Conservation (phyloP, 176 grass and related monocot genomes). For the Carex kokanica region DNA sequence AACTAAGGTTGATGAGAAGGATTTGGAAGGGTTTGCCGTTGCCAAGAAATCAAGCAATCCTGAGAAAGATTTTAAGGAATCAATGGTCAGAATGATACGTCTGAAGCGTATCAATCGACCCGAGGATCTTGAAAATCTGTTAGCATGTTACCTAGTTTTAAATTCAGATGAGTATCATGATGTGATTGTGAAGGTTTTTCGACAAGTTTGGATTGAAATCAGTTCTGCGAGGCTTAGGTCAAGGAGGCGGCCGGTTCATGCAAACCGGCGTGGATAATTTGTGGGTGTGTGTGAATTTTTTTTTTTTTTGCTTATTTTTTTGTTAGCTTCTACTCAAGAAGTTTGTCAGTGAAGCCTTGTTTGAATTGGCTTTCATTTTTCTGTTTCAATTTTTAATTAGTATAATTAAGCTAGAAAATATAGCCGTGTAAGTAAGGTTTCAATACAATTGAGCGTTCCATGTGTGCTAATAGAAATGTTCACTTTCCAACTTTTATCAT, state of each 20-base stretch:
- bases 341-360: neutral
- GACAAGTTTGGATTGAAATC: slow-evolving; percentile 33
- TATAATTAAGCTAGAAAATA: neutral
- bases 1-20: neutral
- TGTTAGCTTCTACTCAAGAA: neutral
- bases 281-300: neutral
- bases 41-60: slow-evolving; percentile 47
- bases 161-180: slow-evolving; percentile 65
- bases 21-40: slow-evolving; percentile 29
- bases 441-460: neutral
- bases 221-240: neutral
- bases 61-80: slow-evolving; percentile 56
- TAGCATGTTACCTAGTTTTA: slow-evolving; percentile 58
- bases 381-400: neutral
- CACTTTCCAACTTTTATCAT: neutral
- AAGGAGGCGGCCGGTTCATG: neutral
- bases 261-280: slow-evolving; percentile 8
- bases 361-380: neutral
- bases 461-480: neutral
- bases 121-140: slow-evolving; percentile 53
- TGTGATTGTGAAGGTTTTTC: slow-evolving; percentile 69
- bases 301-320: neutral
- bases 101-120: slow-evolving; percentile 36
- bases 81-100: slow-evolving; percentile 67
- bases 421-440: neutral